Conservation (phyloP, 1,139 yeast species). For the Candida mesenterica region DNA sequence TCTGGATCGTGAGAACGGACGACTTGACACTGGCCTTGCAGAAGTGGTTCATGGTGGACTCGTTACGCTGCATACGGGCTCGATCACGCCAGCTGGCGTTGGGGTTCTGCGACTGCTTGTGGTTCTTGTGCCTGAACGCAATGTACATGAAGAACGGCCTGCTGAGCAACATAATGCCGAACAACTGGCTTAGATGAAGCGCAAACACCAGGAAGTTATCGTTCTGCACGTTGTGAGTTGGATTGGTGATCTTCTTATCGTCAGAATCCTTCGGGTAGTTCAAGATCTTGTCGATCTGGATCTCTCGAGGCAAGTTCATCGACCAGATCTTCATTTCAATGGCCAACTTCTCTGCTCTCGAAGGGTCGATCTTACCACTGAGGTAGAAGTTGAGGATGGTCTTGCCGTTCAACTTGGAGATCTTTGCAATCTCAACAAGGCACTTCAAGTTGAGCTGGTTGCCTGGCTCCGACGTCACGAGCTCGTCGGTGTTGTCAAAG, state of each 20-base stretch:
- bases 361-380: conserved; percentile 33
- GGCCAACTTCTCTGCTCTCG: conserved; percentile 36
- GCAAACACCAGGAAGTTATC: conserved; percentile 26
- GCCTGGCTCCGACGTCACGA: conserved; percentile 11
- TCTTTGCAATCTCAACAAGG: conserved; percentile 15
- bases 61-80: conserved; percentile 15
- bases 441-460: conserved; percentile 14
- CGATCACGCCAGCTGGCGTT: conserved; percentile 3
- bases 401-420: conserved; percentile 26
- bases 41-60: conserved; percentile 19
- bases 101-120: conserved; percentile 1
- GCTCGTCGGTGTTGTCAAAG: conserved; percentile 12
- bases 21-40: conserved; percentile 38
- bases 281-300: conserved; percentile 18
- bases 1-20: conserved; percentile 32
- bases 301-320: conserved; percentile 27
- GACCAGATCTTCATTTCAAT: conserved; percentile 42
- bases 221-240: conserved; percentile 7
- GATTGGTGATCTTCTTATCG: conserved; percentile 7
- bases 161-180: conserved; percentile 41
- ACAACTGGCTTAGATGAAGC: conserved; percentile 39
- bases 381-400: conserved; percentile 35
- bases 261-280: conserved; percentile 10
- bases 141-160: conserved; percentile 46
- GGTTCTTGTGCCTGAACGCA: conserved; percentile 12